Percentiles rank a stretch among this genome's conserved stretches.
Evolutionary conservation across 345 rosid species (phyloP).

Genomic region (Populus nigra): DNA sequence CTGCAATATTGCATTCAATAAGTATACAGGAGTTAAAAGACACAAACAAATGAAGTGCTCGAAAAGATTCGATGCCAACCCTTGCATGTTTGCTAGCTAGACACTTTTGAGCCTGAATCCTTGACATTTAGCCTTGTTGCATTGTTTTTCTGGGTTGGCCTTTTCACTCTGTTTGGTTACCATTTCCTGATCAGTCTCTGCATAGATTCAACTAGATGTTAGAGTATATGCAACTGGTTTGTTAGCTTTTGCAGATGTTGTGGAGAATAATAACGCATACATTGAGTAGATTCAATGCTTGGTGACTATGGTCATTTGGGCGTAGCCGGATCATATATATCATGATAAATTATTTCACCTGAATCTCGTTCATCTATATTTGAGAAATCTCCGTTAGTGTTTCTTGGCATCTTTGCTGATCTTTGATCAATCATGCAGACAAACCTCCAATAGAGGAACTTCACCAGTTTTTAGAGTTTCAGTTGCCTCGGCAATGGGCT

Average conservation of each 20-base stretch:
- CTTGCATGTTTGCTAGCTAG: not conserved
- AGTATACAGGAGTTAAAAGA: not conserved
- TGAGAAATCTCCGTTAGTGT: not conserved
- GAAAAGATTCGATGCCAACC: not conserved
- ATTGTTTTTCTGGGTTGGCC: not conserved
- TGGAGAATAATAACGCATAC: not conserved
- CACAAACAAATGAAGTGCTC: not conserved
- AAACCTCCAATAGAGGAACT: conserved; percentile 93
- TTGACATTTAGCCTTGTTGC: not conserved
- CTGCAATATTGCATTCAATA: not conserved
- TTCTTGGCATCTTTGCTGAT: not conserved
- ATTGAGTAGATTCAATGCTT: not conserved
- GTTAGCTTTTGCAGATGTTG: not conserved
- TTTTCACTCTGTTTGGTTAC: not conserved
- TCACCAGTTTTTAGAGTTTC: conserved; percentile 88
- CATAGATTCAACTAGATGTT: not conserved
- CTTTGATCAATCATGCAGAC: conserved; percentile 48
- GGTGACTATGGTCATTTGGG: not conserved
- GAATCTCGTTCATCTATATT: not conserved
- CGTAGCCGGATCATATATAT: not conserved
- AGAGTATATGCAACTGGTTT: not conserved
- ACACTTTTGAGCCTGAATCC: not conserved
- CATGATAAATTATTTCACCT: not conserved
- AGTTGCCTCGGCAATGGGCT: conserved; percentile 95
- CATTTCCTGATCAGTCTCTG: not conserved